phyloP scores from a whole-genome alignment of 1,284 basidiomycete species.

The Trametes versicolor region DNA sequence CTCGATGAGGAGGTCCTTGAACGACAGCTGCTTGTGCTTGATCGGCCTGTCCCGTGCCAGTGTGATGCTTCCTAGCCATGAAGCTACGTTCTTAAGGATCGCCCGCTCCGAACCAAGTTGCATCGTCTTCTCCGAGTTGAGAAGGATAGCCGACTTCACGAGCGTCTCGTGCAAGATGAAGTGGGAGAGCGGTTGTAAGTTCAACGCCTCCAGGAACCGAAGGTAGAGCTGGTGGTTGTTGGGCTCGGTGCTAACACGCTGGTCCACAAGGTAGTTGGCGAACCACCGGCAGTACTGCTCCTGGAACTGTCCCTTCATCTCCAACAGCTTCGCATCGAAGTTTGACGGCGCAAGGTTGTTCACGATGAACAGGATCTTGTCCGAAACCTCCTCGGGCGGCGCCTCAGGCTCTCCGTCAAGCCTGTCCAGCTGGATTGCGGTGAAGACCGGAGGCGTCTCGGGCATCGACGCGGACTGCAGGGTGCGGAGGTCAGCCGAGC shows the following conservation, averaged over 20 bases:
- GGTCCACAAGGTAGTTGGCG: constrained; percentile 96
- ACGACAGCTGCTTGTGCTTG: constrained; percentile 92
- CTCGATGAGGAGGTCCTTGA: constrained; percentile 96
- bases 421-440: constrained; percentile 74
- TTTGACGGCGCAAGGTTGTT: constrained; percentile 98
- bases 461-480: constrained; percentile 45
- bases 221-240: constrained; percentile 98
- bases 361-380: constrained; percentile 97
- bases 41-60: constrained; percentile 94
- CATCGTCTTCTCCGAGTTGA: constrained; percentile 94
- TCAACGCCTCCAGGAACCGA: constrained; percentile 89
- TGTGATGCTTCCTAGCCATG: constrained; percentile 96
- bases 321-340: constrained; percentile 86
- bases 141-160: constrained; percentile 83
- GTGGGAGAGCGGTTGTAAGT: constrained; percentile 70
- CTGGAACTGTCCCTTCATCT: constrained; percentile 86
- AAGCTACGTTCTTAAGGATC: constrained; percentile 92
- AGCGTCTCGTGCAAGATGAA: constrained; percentile 95
- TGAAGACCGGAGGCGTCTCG: constrained; percentile 71
- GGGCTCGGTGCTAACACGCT: constrained; percentile 95
- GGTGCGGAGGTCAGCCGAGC: constrained; percentile 51
- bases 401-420: constrained; percentile 68
- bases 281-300: constrained; percentile 94
- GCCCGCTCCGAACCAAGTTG: constrained; percentile 87
- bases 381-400: constrained; percentile 90